phyloP scores from a whole-genome alignment of 805 yeast genomes.

The Yamadazyma nakazawae region DNA sequence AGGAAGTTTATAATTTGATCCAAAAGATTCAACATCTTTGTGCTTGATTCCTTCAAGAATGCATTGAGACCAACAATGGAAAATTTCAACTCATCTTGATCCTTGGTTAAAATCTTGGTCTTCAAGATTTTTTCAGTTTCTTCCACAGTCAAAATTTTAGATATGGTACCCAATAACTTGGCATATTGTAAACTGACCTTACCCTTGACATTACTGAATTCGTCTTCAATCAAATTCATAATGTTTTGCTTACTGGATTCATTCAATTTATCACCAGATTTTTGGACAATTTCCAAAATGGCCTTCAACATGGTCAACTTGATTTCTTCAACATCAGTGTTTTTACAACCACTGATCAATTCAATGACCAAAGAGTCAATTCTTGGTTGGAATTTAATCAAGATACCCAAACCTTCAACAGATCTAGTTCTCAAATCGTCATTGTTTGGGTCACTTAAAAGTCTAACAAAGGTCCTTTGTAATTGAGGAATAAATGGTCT shows the following conservation, averaged over 20 bases:
- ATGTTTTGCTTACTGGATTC: conserved; percentile 69
- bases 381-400: conserved; percentile 86
- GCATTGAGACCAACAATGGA: conserved; percentile 74
- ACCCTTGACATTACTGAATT: conserved; percentile 51
- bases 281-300: conserved; percentile 72
- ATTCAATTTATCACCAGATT: conserved; percentile 75
- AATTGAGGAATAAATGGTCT: conserved; percentile 96
- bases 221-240: conserved; percentile 70
- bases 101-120: conserved; percentile 52
- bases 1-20: conserved; percentile 50
- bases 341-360: conserved; percentile 69
- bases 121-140: conserved; percentile 62
- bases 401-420: conserved; percentile 82
- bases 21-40: conserved; percentile 51
- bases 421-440: conserved; percentile 78
- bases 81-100: conserved; percentile 47
- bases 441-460: conserved; percentile 73
- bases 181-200: conserved; percentile 75
- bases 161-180: conserved; percentile 69
- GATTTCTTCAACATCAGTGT: conserved; percentile 64
- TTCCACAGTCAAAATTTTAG: conserved; percentile 59
- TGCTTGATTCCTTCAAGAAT: conserved; percentile 74
- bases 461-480: conserved; percentile 93
- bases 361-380: conserved; percentile 91
- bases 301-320: conserved; percentile 85